Base-by-base conservation (phyloP, 305 asterid genomes). In the Rubia occidens region DNA sequence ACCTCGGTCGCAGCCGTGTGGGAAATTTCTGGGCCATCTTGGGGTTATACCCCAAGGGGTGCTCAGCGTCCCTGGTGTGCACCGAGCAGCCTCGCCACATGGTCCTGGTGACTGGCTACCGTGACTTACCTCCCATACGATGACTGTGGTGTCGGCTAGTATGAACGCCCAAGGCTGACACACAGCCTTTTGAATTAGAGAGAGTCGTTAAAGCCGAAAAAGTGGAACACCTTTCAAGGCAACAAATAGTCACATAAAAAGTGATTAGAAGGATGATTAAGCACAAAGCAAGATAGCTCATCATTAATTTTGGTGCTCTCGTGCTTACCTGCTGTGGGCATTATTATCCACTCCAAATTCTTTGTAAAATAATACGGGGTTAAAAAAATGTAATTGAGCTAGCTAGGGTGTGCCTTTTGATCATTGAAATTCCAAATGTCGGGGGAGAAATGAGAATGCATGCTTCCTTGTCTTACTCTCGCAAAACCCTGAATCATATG, bases 291-390 rank as follows among this genome's bases (percentile, higher is more conserved):
- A 84, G 78, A 66, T 73, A 79, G 82, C 77, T 73, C 81, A 75
- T 81, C 78, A 64, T 66, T 74, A 64, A 72, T 75, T 70, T 69
- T 76, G 70, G 82, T 77, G 77, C 75, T 68, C 80, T 73, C 74
- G 77, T 81, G 79, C 79, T 75, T 65, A 45, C 40, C 61, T 49
- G 21, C 79, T 68, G 66, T 55, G 49, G 76, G 42, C 24, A 58
- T 58, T 20, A 20, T 24, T 21, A 11, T 66, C 55, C 20, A 71
- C 35, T 74, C 60, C 68, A 63, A 67, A 64, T 67, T 14, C 59
- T 8, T 59, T 5, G 70, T 45, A 26, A 59, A 32, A 29, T 29
- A 13, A 13, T 29, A 8, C 32, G 32, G 32, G 32, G 32, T 29
- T 29, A 29, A 29, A 18, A 2, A 11, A 60, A 5, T 32, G 32